Base-by-base conservation (phyloP, 2,329 filamentous ascomycete species). In the Rhinocladiella mackenziei region DNA sequence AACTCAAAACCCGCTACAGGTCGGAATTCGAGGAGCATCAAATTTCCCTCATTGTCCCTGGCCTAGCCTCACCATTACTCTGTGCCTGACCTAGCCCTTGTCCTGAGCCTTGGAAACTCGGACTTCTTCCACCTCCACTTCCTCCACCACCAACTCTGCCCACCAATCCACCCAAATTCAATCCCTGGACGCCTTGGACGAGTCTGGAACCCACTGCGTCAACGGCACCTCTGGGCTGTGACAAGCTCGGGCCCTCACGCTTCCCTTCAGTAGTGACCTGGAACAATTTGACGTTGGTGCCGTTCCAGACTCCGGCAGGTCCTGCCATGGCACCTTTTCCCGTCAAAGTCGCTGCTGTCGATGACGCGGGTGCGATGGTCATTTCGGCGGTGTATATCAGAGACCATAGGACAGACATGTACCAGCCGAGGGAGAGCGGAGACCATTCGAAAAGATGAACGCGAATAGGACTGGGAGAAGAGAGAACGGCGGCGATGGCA, bases 361-460 rank as follows among this genome's bases (percentile, higher is more conserved):
- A 45, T 10, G 55, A 54, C 4, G 53, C 43, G 3, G 53, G 53
- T 5, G 50, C 48, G 19, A 91, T 80, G 45, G 89, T 81, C 81
- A 95, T 87, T 68, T 98, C 92, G 58, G 82, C 83, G 19, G 85
- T 82, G 63, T 96, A 97, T 40, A 96, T 81, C 57, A 96, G 86
- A 11, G 88, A 83, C 92, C 92, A 98, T 7, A 98, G 74, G 9
- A 97, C 73, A 4, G 87, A 91, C 65, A 96, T 88, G 64, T 97
- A 96, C 92, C 92, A 97, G 36, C 89, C 91, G 38, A 97, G 74
- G 0, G 87, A 85, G 23, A 95, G 72, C 0, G 86, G 83, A 2
- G 89, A 91, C 91, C 91, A 97, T 67, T 95, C 88, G 59, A 97
- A 97, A 10, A 87, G 83, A 61, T 96, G 89, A 11, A 92, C 83